Conservation (phyloP, 2,329 filamentous ascomycete species). For the Colletotrichum incanum region DNA sequence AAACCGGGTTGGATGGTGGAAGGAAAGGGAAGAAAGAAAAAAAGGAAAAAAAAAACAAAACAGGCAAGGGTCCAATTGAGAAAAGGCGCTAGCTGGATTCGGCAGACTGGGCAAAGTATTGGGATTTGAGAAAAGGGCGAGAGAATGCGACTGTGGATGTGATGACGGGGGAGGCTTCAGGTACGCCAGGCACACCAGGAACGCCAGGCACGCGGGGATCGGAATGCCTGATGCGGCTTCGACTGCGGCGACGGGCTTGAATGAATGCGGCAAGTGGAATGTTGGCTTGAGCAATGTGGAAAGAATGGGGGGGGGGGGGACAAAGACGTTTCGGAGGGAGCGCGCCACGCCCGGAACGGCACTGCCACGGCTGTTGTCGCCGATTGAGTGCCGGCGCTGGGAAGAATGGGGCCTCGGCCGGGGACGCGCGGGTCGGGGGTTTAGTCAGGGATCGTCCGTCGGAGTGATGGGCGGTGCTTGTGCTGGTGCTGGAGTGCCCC, state of each 20-base stretch:
- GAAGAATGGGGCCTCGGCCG: conserved; percentile 2
- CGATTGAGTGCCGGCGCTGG: conserved; percentile 7
- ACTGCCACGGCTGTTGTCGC: conserved; percentile 5
- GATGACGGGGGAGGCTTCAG: neutral
- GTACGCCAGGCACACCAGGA: neutral
- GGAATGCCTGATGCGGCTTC: neutral
- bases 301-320: neutral
- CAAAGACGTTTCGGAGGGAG: neutral
- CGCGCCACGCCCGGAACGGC: conserved; percentile 1
- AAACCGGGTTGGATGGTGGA: neutral
- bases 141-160: too few species aligned
- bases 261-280: neutral
- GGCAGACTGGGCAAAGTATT: too few species aligned
- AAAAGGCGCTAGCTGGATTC: neutral
- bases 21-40: neutral
- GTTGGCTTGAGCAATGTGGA: neutral
- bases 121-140: neutral
- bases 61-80: too few species aligned
- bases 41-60: too few species aligned
- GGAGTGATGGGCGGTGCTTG: too few species aligned
- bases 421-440: neutral
- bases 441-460: neutral
- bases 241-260: neutral
- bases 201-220: neutral
- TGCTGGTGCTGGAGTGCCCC: neutral